Percentiles rank a stretch among this genome's conserved stretches.
Conservation (phyloP, 2,329 filamentous ascomycete genomes). For the Fusarium sp. region DNA sequence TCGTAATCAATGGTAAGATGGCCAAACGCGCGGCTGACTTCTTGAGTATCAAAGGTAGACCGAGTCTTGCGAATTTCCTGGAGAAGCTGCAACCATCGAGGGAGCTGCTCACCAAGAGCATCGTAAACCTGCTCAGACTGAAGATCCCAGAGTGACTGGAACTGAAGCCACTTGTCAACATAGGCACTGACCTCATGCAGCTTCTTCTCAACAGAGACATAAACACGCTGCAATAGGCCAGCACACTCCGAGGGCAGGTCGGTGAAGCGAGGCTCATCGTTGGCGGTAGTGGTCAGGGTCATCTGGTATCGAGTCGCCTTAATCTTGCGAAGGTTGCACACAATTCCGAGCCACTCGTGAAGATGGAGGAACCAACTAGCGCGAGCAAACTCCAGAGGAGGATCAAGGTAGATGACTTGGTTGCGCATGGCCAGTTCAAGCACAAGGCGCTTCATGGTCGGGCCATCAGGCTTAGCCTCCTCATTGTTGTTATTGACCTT, state of each 20-base stretch:
- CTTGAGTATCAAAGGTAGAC: constrained; percentile 96
- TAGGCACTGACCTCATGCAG: constrained; percentile 84
- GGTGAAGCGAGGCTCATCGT: constrained; percentile 79
- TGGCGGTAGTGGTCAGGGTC: constrained; percentile 76
- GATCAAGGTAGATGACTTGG: constrained; percentile 96
- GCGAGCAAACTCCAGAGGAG: constrained; percentile 89
- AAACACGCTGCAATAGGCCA: constrained; percentile 81
- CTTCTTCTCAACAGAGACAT: constrained; percentile 85
- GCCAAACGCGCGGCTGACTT: constrained; percentile 91
- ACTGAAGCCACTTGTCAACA: constrained; percentile 98
- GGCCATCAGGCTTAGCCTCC: constrained; percentile 63
- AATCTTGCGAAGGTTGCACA: constrained; percentile 93
- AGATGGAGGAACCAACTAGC: constrained; percentile 95
- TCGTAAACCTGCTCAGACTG: constrained; percentile 97
- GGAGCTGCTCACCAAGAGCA: constrained; percentile 88
- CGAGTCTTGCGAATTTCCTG: constrained; percentile 97
- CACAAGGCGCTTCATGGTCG: constrained; percentile 78
- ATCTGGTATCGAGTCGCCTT: constrained; percentile 97
- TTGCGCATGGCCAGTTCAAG: constrained; percentile 98
- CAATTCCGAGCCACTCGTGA: constrained; percentile 91
- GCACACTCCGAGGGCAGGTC: constrained; percentile 88
- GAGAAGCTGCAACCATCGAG: constrained; percentile 93
- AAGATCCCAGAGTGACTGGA: constrained; percentile 98
- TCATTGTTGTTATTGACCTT: constrained; percentile 60
- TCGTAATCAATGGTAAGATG: constrained; percentile 97